Base-by-base conservation (phyloP, 2,329 filamentous ascomycete genomes). In the Alternaria conjuncta region DNA sequence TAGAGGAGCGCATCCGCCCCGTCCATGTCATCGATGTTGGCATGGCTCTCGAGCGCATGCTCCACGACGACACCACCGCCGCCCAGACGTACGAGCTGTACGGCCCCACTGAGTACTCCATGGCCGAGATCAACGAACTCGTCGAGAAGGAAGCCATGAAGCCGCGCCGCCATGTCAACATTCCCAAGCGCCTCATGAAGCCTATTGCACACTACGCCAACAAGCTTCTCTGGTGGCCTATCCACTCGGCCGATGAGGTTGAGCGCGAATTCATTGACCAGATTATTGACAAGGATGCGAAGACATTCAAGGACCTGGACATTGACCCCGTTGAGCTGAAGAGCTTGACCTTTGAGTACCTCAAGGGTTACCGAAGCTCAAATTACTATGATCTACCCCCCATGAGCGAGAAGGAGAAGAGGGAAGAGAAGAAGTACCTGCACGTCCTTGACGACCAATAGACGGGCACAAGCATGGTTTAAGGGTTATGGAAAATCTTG, bases 241-340 rank as follows among this genome's bases (percentile, higher is more conserved):
- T 92, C 50, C 85, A 91, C 66, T 94, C 92, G 32, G 88, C 89
- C 43, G 94, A 98, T 75, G 89, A 97, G 80, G 86, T 99, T 12
- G 94, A 97, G 85, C 87, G 92, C 67, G 94, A 99, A 81, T 97
- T 95, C 82, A 88, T 97, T 74, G 92, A 99, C 82, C 96, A 99
- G 82, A 84, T 88, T 72, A 96, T 99, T 77, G 96, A 99, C 80
- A 89, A 89, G 63, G 89, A 86, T 32, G 96, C 96, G 69, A 98
- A 97, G 88, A 98, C 96, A 2, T 97, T 98, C 84, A 92, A 92
- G 82, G 94, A 98, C 78, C 86, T 99, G 50, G 92, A 89, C 65
- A 97, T 99, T 69, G 91, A 94, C 82, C 93, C 95, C 28, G 92
- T 89, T 50, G 94, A 98, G 68, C 88, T 98, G 75, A 90, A 88